phyloP scores from a whole-genome alignment of 768 basidiomycete genomes.

The Tricholoma terreum region DNA sequence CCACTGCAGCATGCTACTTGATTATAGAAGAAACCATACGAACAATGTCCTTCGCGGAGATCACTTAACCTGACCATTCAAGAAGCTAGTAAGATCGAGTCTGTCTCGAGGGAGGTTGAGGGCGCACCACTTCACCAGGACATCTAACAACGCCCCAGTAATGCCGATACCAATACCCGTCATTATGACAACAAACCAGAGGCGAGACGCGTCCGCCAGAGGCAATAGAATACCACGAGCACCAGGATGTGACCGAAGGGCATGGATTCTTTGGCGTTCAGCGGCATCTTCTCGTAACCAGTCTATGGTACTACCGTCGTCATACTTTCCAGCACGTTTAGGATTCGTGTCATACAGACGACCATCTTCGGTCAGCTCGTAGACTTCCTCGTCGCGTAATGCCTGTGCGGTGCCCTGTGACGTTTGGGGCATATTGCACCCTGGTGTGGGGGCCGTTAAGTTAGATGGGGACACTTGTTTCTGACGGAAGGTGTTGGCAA shows the following conservation, averaged over 20 bases:
- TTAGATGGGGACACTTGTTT: constrained; percentile 6
- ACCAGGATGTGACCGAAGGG: constrained; percentile 48
- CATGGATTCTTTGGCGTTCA: constrained; percentile 55
- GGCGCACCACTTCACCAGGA: constrained; percentile 68
- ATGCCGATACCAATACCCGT: constrained; percentile 68
- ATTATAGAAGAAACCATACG: constrained; percentile 70
- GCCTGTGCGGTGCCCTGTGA: background rate
- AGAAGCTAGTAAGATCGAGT: background rate
- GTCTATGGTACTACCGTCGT: constrained; percentile 63
- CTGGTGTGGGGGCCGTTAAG: too few species aligned
- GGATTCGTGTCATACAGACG: constrained; percentile 26
- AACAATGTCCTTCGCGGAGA: constrained; percentile 64
- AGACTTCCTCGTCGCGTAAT: constrained; percentile 36
- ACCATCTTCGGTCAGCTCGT: constrained; percentile 46
- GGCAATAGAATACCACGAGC: constrained; percentile 54
- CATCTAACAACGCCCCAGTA: constrained; percentile 69
- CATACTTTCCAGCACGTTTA: constrained; percentile 39
- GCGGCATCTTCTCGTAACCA: constrained; percentile 65
- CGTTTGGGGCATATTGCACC: background rate
- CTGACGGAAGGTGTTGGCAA: constrained; percentile 4
- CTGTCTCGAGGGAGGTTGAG: background rate
- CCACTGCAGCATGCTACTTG: constrained; percentile 70
- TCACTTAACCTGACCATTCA: constrained; percentile 55
- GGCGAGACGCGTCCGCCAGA: constrained; percentile 51
- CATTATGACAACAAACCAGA: constrained; percentile 66